Conservation (phyloP, 179 eudicot genomes). For the Silene coronaria region DNA sequence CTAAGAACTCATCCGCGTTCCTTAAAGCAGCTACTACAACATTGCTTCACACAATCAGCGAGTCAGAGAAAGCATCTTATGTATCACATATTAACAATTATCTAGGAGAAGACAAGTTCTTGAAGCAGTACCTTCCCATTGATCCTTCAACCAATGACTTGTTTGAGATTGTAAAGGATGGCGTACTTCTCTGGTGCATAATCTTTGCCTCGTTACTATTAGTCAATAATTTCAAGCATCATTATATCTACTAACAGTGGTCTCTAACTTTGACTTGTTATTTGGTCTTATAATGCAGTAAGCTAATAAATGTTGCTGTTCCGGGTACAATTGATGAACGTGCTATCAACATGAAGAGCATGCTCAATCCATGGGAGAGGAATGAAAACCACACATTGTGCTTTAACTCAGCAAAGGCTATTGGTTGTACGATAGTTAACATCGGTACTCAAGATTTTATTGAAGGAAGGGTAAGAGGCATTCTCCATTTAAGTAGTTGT, state of each 20-base stretch:
- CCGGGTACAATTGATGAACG: constrained; percentile 98
- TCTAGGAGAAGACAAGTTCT: constrained; percentile 73
- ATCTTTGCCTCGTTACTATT: constrained; percentile 14
- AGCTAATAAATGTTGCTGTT: constrained; percentile 94
- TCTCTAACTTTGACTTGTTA: constrained; percentile 8
- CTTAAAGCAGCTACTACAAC: constrained; percentile 84
- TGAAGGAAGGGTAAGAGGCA: constrained; percentile 87
- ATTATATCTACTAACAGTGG: background rate
- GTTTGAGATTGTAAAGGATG: constrained; percentile 89
- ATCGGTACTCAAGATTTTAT: constrained; percentile 92
- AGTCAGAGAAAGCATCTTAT: constrained; percentile 96
- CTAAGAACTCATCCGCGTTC: constrained; percentile 85
- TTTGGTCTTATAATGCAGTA: constrained; percentile 40
- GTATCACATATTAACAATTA: constrained; percentile 89
- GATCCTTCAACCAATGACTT: constrained; percentile 90
- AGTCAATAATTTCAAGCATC: background rate
- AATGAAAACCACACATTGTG: constrained; percentile 93
- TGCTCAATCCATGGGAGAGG: constrained; percentile 97
- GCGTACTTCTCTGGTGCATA: constrained; percentile 86
- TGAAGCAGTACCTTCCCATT: constrained; percentile 72
- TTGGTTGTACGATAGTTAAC: constrained; percentile 94
- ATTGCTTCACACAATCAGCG: constrained; percentile 96
- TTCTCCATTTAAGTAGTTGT: background rate
- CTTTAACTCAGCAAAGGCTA: constrained; percentile 96
- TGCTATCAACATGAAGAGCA: constrained; percentile 76